Base-by-base conservation (phyloP, 169 alveolate genomes). In the Sarcocystis neurona region DNA sequence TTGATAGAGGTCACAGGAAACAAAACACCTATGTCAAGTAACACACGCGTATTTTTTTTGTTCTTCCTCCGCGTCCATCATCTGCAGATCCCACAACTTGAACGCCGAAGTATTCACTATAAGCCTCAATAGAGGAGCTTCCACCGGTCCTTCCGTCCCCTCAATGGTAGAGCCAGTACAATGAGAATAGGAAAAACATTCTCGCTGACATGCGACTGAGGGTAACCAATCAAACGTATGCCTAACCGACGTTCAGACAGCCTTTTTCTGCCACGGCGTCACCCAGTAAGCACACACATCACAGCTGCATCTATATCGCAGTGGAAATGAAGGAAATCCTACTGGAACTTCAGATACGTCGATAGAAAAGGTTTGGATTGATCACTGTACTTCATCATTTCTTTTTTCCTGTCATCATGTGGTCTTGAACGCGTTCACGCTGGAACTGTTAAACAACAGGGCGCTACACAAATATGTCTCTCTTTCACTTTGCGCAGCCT, bases 281-380 rank as follows among this genome's bases (percentile, higher is more conserved):
- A 27, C 82, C 82, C 58, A 72, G 82, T 72, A 39, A 72, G 82
- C 27, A 39, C 82, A 4, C 8, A 20, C 3, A 4, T 8, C n/a
- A n/a, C n/a, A n/a, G n/a, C n/a, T n/a, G n/a, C n/a, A n/a, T n/a
- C n/a, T n/a, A n/a, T n/a, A n/a, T n/a, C n/a, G n/a, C n/a, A n/a
- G n/a, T n/a, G n/a, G n/a, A n/a, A n/a, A n/a, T n/a, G n/a, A n/a
- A 39, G 34, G 12, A 0, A 20, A 39, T 18, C 82, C n/a, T n/a
- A 39, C 27, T 0, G 15, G 6, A 32, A 4, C 56, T 56, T 1
- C 56, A 72, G 82, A 72, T 72, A 72, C 56, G 58, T 72, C 18
- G 82, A 72, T 39, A 72, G 82, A 18, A 72, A 72, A 32, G 82
- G 82, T 72, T n/a, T n/a, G n/a, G n/a, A n/a, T n/a, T n/a, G n/a